Percentiles rank a stretch among this genome's conserved stretches.
Evolutionary conservation across 352 stramenopile species (phyloP).

Genomic region (Achlya hypogyna): DNA sequence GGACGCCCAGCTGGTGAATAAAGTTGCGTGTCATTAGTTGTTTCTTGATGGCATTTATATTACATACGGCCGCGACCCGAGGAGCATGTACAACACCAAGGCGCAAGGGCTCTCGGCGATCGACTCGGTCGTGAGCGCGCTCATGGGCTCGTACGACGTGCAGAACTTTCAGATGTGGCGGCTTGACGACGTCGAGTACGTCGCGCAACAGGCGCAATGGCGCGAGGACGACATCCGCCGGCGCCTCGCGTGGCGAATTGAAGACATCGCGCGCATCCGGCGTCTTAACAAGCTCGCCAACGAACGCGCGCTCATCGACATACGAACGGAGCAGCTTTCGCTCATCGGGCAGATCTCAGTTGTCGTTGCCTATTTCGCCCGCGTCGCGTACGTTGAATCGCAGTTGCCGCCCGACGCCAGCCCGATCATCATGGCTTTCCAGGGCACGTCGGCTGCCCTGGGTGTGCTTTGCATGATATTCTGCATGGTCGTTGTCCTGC

Average conservation of each 20-base stretch:
- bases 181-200: conserved; percentile 62
- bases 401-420: conserved; percentile 37
- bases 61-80: too few relatives aligned
- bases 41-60: too few relatives aligned
- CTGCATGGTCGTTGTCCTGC: conserved; percentile 4
- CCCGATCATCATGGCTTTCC: conserved; percentile 44
- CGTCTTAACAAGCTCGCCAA: conserved; percentile 67
- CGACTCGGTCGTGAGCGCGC: conserved; percentile 37
- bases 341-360: conserved; percentile 52
- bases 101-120: conserved; percentile 26
- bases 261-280: conserved; percentile 58
- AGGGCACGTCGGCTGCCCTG: conserved; percentile 43
- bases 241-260: conserved; percentile 54
- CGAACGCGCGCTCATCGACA: conserved; percentile 69
- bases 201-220: conserved; percentile 74
- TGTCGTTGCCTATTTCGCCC: conserved; percentile 59
- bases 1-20: too few relatives aligned
- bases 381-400: conserved; percentile 68
- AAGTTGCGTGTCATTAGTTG: too few relatives aligned
- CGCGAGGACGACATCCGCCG: conserved; percentile 60
- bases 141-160: conserved; percentile 79
- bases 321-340: conserved; percentile 51
- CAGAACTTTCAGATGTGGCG: conserved; percentile 81
- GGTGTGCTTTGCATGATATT: conserved; percentile 32
- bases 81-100: not conserved